These are phyloP conservation scores for Ceratobasidium sp. DNA, from an alignment of 1,284 basidiomycete species.

Conservation along the genomic window DNA sequence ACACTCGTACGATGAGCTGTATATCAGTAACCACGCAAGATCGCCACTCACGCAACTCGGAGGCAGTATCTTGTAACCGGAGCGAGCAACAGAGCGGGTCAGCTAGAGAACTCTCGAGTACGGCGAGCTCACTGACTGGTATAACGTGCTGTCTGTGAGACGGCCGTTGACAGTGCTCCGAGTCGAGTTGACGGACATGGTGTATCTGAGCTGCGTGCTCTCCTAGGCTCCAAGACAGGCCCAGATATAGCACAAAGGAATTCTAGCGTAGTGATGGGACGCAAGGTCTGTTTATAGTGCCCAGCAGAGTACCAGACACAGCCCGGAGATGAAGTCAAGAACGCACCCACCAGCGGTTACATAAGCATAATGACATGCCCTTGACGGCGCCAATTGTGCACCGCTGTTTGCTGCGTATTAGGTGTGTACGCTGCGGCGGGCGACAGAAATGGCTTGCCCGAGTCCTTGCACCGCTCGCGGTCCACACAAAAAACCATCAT, in stretches of 20 bases:
- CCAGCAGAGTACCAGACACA: conserved; percentile 22
- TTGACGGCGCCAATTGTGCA: conserved; percentile 21
- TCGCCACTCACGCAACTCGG: conserved; percentile 24
- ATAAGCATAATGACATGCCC: conserved; percentile 23
- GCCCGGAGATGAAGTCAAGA: conserved; percentile 32
- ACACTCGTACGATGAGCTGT: conserved; percentile 66
- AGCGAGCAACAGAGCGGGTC: conserved; percentile 16
- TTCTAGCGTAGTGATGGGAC: not conserved
- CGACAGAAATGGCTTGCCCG: not conserved
- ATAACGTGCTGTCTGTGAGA: conserved; percentile 77
- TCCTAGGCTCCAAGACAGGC: not conserved
- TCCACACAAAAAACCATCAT: conserved; percentile 34
- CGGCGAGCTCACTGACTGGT: conserved; percentile 63
- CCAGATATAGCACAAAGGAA: not conserved
- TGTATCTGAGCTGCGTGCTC: not conserved
- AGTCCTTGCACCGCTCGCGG: conserved; percentile 10
- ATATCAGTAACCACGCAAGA: conserved; percentile 34
- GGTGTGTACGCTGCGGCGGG: not conserved
- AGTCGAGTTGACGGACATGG: conserved; percentile 40
- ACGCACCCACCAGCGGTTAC: conserved; percentile 2
- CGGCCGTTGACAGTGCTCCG: conserved; percentile 37
- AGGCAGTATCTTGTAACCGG: conserved; percentile 7
- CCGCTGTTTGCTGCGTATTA: not conserved
- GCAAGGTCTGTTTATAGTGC: not conserved
- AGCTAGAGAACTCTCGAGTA: conserved; percentile 38